Conservation (phyloP, 495 filamentous ascomycete species). For the Immersiella caudata region DNA sequence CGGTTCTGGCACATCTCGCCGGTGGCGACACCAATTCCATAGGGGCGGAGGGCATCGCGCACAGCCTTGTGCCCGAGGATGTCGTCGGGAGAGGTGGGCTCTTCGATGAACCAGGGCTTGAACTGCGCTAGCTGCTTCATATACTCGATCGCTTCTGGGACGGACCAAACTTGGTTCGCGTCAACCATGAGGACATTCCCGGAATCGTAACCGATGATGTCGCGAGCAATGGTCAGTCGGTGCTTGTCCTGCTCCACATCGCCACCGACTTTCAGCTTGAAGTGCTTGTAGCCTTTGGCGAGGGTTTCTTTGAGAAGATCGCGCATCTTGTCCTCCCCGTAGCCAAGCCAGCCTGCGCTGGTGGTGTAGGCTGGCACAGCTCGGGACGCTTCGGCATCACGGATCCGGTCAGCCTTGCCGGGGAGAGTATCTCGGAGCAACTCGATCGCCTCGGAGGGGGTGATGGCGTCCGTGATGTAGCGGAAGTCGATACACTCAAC, state of each 20-base stretch:
- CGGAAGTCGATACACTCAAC: slow-evolving; percentile 89
- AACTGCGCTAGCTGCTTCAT: slow-evolving; percentile 82
- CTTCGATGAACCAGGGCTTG: slow-evolving; percentile 96
- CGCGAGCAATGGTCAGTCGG: slow-evolving; percentile 72
- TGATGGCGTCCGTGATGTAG: slow-evolving; percentile 92
- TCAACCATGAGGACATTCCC: slow-evolving; percentile 94
- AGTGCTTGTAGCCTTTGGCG: slow-evolving; percentile 76
- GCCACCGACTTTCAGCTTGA: slow-evolving; percentile 89
- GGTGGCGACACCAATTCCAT: slow-evolving; percentile 84
- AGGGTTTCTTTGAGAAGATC: slow-evolving; percentile 70
- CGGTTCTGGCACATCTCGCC: slow-evolving; percentile 98
- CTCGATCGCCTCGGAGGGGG: slow-evolving; percentile 78
- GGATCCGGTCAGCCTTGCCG: slow-evolving; percentile 67
- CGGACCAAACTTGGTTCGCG: slow-evolving; percentile 93
- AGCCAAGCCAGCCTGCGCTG: slow-evolving; percentile 92
- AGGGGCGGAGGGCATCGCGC: slow-evolving; percentile 71
- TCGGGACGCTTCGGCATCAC: slow-evolving; percentile 66
- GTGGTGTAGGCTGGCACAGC: slow-evolving; percentile 93
- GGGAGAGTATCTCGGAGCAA: slow-evolving; percentile 64
- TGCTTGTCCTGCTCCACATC: slow-evolving; percentile 69
- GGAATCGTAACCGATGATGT: slow-evolving; percentile 81
- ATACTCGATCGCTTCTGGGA: slow-evolving; percentile 86
- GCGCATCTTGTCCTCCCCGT: slow-evolving; percentile 83
- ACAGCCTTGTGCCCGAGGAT: slow-evolving; percentile 86
- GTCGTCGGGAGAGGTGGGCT: slow-evolving; percentile 94